Evolutionary conservation across 2,329 filamentous ascomycete genomes (phyloP).

Genomic region (Dichotomopilus funicola): DNA sequence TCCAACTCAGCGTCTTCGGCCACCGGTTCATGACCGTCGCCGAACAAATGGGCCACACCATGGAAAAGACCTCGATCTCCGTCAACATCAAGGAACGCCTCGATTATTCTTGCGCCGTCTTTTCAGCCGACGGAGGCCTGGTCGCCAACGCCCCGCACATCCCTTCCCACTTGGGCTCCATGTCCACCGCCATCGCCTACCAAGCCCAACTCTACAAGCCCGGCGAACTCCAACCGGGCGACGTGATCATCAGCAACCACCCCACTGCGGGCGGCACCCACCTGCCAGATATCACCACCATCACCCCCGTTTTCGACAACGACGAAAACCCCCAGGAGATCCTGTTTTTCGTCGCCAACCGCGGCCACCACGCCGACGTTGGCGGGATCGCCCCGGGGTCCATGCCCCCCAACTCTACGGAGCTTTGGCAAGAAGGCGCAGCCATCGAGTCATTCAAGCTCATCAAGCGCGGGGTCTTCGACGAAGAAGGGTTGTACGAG

Average conservation of each 20-base stretch:
- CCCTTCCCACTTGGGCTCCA: background rate
- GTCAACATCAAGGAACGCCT: background rate
- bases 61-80: background rate
- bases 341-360: background rate
- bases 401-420: background rate
- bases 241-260: background rate
- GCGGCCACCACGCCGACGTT: background rate
- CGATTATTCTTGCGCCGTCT: background rate
- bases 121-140: background rate
- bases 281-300: background rate
- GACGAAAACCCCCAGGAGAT: background rate
- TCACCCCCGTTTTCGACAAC: background rate
- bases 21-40: background rate
- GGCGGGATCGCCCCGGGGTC: background rate
- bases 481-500: background rate
- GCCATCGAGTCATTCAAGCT: background rate
- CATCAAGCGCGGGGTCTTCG: background rate
- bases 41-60: background rate
- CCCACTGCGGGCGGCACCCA: background rate
- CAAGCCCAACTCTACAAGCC: background rate
- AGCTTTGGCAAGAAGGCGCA: background rate
- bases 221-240: background rate
- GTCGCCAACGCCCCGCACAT: background rate
- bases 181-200: background rate
- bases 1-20: background rate